These are phyloP conservation scores for Salvia hispanica DNA, from an alignment of 257 asterid species.

Conservation along the genomic window DNA sequence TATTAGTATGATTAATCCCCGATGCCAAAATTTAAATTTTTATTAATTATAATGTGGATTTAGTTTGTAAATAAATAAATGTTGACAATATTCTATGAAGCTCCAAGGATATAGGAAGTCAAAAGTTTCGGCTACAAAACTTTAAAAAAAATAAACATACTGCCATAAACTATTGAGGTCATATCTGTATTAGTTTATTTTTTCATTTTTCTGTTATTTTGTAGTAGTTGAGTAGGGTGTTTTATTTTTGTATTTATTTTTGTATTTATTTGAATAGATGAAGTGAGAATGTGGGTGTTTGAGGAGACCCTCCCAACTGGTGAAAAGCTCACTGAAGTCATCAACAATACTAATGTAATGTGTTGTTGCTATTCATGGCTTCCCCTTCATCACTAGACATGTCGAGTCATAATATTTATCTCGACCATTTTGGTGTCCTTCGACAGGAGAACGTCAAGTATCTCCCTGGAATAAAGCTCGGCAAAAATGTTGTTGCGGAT, in stretches of 20 bases:
- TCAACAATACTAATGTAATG: constrained; percentile 64
- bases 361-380: constrained; percentile 7
- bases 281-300: constrained; percentile 87
- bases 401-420: background rate
- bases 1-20: too few species aligned
- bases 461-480: constrained; percentile 82
- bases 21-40: too few species aligned
- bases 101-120: background rate
- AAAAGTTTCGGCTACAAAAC: too few species aligned
- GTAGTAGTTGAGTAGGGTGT: background rate
- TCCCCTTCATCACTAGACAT: background rate
- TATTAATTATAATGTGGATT: too few species aligned
- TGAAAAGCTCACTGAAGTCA: constrained; percentile 69
- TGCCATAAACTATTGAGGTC: background rate
- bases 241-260: background rate
- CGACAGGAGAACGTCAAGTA: constrained; percentile 85
- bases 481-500: constrained; percentile 79
- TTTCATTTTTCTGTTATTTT: background rate
- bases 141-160: too few species aligned
- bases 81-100: background rate
- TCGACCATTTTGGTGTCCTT: background rate
- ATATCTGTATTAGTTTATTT: background rate
- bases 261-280: constrained; percentile 47
- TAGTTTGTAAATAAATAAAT: background rate
- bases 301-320: constrained; percentile 71